Base-by-base conservation (phyloP, 345 rosid genomes). In the Citropsis articulata region DNA sequence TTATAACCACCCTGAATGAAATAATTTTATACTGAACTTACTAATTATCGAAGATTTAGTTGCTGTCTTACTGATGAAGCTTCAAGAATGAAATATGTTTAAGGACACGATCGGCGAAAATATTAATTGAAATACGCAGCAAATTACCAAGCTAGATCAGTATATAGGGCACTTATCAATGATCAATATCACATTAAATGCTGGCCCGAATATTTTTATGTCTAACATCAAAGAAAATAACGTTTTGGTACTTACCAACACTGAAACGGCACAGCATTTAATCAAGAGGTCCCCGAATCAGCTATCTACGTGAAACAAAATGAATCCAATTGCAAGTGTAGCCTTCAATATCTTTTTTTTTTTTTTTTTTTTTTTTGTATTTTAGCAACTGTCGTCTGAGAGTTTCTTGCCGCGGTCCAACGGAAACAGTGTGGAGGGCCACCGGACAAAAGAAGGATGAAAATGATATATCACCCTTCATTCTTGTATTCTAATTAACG, bases 201-300 rank as follows among this genome's bases (percentile, higher is more conserved):
- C 45, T 1, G 38, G 9, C 9, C 21, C 38, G 38, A 40, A 74
- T 61, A 5, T 18, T 55, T 53, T 33, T 38, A 36, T 9, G 35
- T 35, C 76, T 16, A 77, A 21, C 66, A 36, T 22, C 14, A 56
- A 38, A 9, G 78, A 77, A 74, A 72, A 77, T 21, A 40, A 48
- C 55, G 19, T 65, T 73, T 45, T 65, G 56, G 31, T 24, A 28
- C 40, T 72, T 45, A 50, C 27, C 38, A n/a, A 9, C 30, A 33
- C 48, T 56, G 60, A 66, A 63, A 74, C 4, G 24, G 55, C 30
- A 24, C 48, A 38, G 66, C 72, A 77, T 73, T 75, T 35, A 60
- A 57, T 73, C 21, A 18, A 30, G 77, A 79, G 83, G 83, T 53
- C 85, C 83, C 82, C 66, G 72, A 50, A 9, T n/a, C 42, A 71